phyloP scores from a whole-genome alignment of 352 stramenopile species.

The Phytophthora parvispora region DNA sequence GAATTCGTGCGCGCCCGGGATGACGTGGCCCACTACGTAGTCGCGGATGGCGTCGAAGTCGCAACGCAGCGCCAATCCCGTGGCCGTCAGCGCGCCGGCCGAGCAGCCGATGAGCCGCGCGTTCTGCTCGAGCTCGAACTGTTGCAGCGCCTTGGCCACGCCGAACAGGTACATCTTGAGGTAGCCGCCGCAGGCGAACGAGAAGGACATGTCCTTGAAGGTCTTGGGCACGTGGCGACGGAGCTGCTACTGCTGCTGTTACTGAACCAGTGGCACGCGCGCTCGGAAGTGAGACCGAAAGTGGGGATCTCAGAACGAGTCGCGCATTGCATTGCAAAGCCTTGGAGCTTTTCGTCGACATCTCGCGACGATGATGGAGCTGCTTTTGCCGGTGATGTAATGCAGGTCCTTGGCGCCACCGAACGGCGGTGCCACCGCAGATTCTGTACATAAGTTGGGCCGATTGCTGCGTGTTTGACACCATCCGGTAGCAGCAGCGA shows the following conservation, averaged over 20 bases:
- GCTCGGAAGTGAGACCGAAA: slow-evolving; percentile 19
- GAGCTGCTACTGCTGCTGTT: background rate
- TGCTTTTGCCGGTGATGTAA: slow-evolving; percentile 6
- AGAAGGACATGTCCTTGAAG: slow-evolving; percentile 67
- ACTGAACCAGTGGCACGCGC: background rate
- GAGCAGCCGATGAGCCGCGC: slow-evolving; percentile 84
- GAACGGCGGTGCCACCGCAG: slow-evolving; percentile 7
- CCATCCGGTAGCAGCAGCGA: slow-evolving; percentile 20
- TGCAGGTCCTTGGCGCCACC: slow-evolving; percentile 1
- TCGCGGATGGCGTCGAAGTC: slow-evolving; percentile 81
- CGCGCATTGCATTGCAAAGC: background rate
- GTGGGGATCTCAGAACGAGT: slow-evolving; percentile 3
- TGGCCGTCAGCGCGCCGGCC: slow-evolving; percentile 77
- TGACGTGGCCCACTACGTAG: slow-evolving; percentile 64
- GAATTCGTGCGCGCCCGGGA: slow-evolving; percentile 63
- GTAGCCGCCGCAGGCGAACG: slow-evolving; percentile 89
- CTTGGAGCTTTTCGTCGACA: slow-evolving; percentile 19
- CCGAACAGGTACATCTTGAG: slow-evolving; percentile 93
- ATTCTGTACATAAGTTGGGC: background rate
- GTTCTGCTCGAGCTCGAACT: slow-evolving; percentile 69
- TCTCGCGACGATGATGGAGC: slow-evolving; percentile 3
- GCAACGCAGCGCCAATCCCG: slow-evolving; percentile 73
- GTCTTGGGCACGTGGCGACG: slow-evolving; percentile 1
- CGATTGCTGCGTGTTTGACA: slow-evolving; percentile 6
- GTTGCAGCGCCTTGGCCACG: slow-evolving; percentile 86